These are phyloP conservation scores for Prototheca wickerhamii DNA, from an alignment of 163 green algal species.

Conservation along the genomic window DNA sequence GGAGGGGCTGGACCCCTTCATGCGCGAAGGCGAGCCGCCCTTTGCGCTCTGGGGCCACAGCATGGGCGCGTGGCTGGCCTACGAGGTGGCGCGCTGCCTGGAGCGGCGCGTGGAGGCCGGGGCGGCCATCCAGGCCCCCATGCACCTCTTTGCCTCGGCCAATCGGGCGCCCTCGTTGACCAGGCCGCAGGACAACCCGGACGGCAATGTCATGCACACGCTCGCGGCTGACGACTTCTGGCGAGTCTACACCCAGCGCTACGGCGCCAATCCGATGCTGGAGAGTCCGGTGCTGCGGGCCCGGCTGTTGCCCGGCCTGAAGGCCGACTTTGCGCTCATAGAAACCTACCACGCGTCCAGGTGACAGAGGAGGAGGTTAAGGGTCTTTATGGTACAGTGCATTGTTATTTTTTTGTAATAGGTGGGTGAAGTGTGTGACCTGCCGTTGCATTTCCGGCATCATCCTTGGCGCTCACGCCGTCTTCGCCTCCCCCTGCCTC, in stretches of 20 bases:
- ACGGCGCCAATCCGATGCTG: conserved; percentile 36
- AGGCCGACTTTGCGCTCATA: not conserved
- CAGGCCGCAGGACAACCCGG: conserved; percentile 34
- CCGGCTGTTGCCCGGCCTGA: not conserved
- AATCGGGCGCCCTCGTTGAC: conserved; percentile 32
- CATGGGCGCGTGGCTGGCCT: conserved; percentile 51
- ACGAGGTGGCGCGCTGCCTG: conserved; percentile 32
- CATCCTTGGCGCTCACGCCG: too few species aligned
- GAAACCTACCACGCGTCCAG: not conserved
- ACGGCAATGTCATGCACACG: conserved; percentile 34
- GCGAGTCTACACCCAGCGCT: conserved; percentile 35
- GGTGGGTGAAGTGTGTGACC: too few species aligned
- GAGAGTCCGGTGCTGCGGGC: conserved; percentile 7
- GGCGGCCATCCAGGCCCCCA: conserved; percentile 3
- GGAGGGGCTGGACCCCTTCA: conserved; percentile 15
- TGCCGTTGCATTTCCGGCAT: too few species aligned
- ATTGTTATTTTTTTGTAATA: too few species aligned
- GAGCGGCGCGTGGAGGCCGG: too few species aligned
- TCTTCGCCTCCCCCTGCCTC: too few species aligned
- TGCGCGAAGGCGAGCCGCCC: conserved; percentile 8
- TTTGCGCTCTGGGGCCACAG: conserved; percentile 50
- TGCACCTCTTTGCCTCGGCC: conserved; percentile 34
- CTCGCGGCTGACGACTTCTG: conserved; percentile 38
- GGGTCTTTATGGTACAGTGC: not conserved
- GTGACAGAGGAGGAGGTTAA: not conserved